phyloP scores from a whole-genome alignment of 805 yeast genomes.

The Nakazawaea ishiwadae region DNA sequence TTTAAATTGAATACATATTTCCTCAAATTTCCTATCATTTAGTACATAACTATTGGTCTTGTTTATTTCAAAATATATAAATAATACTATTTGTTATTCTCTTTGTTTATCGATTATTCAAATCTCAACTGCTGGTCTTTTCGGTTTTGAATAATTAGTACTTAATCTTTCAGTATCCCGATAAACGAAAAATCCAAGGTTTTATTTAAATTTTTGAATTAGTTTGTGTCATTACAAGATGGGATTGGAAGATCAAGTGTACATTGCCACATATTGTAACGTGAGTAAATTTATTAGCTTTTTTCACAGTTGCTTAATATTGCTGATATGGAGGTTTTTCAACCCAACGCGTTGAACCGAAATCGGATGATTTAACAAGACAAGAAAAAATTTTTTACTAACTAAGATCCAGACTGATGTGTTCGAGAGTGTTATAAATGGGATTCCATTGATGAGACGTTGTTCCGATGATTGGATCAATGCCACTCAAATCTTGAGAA shows the following conservation, averaged over 20 bases:
- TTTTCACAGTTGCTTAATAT: no score
- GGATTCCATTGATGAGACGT: slow-evolving; percentile 84
- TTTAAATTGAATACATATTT: neutral
- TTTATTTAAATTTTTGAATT: no score
- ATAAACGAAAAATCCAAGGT: no score
- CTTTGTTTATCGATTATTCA: neutral
- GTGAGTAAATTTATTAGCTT: slow-evolving; percentile 18
- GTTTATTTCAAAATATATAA: no score
- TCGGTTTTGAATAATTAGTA: no score
- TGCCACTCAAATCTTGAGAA: slow-evolving; percentile 76
- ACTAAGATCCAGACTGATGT: slow-evolving; percentile 34
- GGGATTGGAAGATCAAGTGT: slow-evolving; percentile 19
- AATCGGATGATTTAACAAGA: neutral
- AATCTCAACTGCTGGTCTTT: neutral
- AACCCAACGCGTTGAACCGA: no score
- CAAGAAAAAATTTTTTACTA: neutral
- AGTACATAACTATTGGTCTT: no score
- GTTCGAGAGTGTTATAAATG: slow-evolving; percentile 60
- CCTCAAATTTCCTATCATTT: no score
- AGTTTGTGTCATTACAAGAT: slow-evolving; percentile 5
- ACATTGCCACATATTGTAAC: slow-evolving; percentile 44
- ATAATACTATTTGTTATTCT: no score
- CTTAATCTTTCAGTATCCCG: neutral
- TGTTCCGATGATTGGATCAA: slow-evolving; percentile 91
- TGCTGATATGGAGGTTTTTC: no score